Conservation (phyloP, 768 basidiomycete genomes). For the Artomyces pyxidatus region DNA sequence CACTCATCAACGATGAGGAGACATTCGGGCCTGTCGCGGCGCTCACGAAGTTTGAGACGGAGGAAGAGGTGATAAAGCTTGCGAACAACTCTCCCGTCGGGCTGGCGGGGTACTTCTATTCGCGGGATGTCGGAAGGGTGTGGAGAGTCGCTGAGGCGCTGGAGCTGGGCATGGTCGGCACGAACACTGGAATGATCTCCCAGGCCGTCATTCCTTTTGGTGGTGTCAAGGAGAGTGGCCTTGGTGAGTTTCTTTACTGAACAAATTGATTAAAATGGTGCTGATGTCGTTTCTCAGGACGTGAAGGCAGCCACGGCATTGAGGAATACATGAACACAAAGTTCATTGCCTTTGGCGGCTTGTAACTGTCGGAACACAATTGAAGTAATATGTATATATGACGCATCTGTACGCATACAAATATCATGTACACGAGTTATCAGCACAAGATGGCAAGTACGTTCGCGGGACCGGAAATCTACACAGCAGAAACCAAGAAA, state of each 20-base stretch:
- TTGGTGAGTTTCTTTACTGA: conserved; percentile 29
- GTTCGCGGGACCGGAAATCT: too few relatives aligned
- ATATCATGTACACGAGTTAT: background rate
- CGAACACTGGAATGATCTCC: conserved; percentile 74
- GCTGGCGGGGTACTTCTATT: conserved; percentile 92
- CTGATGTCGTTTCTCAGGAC: conserved; percentile 32
- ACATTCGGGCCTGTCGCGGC: conserved; percentile 93
- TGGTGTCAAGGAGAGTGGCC: conserved; percentile 85
- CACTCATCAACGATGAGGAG: conserved; percentile 71
- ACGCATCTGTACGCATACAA: background rate
- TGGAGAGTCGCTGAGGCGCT: conserved; percentile 94
- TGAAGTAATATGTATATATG: background rate
- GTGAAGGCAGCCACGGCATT: conserved; percentile 87
- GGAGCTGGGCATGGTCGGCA: conserved; percentile 90
- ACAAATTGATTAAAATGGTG: conserved; percentile 6
- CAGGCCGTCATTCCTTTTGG: conserved; percentile 83
- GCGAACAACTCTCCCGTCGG: conserved; percentile 84
- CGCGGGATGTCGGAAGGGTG: conserved; percentile 75
- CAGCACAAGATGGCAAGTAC: background rate
- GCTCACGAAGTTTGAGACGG: conserved; percentile 83
- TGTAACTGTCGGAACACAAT: conserved; percentile 25
- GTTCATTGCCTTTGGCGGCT: conserved; percentile 72
- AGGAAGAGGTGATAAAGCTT: conserved; percentile 82
- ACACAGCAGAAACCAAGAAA: conserved; percentile 1
- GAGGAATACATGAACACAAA: conserved; percentile 83